Evolutionary conservation across 1,139 yeast species (phyloP).

Genomic region (Pichia inconspicua): DNA sequence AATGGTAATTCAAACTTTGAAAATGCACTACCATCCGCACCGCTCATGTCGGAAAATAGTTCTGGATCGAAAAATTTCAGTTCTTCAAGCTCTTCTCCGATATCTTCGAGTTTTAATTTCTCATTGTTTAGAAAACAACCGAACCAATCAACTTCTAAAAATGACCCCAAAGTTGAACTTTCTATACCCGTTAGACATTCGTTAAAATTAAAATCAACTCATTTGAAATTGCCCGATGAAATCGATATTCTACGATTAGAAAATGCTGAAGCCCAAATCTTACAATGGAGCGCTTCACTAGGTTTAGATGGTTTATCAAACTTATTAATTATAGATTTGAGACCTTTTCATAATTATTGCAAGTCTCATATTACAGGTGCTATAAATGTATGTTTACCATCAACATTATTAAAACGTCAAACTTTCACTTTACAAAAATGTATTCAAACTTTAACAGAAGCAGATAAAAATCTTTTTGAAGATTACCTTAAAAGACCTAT

Average conservation of each 20-base stretch:
- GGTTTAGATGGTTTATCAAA: conserved; percentile 24
- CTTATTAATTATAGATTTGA: conserved; percentile 38
- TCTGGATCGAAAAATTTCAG: not conserved
- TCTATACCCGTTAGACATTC: conserved; percentile 14
- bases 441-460: conserved; percentile 40
- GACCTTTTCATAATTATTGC: conserved; percentile 49
- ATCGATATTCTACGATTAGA: conserved; percentile 15
- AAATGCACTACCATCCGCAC: conserved; percentile 8
- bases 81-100: conserved; percentile 2
- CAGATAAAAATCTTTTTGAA: conserved; percentile 31
- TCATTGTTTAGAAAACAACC: not conserved
- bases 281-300: conserved; percentile 14
- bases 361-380: conserved; percentile 39
- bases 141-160: not conserved
- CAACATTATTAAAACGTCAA: conserved; percentile 42
- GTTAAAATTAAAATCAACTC: conserved; percentile 19
- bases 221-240: conserved; percentile 19
- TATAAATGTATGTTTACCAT: conserved; percentile 47
- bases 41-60: conserved; percentile 6
- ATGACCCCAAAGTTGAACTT: conserved; percentile 1
- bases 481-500: conserved; percentile 18
- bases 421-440: conserved; percentile 43
- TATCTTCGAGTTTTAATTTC: conserved; percentile 4
- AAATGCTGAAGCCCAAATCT: conserved; percentile 16
- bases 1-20: not conserved